phyloP scores from a whole-genome alignment of 371 early-diverging fungal genomes.

The Mucor ambiguus region DNA sequence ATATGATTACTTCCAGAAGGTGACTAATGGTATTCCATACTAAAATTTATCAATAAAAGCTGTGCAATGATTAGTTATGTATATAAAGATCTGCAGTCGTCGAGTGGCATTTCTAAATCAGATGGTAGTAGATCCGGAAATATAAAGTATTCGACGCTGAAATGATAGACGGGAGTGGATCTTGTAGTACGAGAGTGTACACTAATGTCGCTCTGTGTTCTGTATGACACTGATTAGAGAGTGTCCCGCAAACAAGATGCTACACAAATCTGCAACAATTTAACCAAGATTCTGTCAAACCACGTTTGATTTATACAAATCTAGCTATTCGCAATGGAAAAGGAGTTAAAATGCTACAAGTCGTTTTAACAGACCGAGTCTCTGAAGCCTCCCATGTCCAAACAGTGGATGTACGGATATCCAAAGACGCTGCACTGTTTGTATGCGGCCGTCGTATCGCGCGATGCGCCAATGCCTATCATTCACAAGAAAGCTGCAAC shows the following conservation, averaged over 20 bases:
- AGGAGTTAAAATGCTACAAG: background rate
- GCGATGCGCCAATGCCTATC: background rate
- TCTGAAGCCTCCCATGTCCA: no score
- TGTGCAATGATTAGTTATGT: no score
- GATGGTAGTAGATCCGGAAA: background rate
- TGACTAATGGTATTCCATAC: conserved; percentile 78
- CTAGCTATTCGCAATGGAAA: background rate
- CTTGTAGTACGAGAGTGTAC: background rate
- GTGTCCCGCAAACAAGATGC: background rate
- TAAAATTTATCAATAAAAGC: conserved; percentile 1
- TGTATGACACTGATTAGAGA: background rate
- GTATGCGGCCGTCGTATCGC: background rate
- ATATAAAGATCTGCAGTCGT: no score
- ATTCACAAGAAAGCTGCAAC: background rate
- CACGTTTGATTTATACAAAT: conserved; percentile 1
- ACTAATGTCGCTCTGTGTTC: background rate
- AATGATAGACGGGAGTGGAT: background rate
- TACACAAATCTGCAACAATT: conserved; percentile 1
- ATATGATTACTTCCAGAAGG: conserved; percentile 88
- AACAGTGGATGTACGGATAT: no score
- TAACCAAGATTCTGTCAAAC: background rate
- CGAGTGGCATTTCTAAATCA: no score
- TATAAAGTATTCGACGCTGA: background rate
- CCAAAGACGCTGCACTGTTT: background rate
- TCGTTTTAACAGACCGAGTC: background rate